Evolutionary conservation across 306 rosid genomes (phyloP).

Genomic region (Corylus americana): DNA sequence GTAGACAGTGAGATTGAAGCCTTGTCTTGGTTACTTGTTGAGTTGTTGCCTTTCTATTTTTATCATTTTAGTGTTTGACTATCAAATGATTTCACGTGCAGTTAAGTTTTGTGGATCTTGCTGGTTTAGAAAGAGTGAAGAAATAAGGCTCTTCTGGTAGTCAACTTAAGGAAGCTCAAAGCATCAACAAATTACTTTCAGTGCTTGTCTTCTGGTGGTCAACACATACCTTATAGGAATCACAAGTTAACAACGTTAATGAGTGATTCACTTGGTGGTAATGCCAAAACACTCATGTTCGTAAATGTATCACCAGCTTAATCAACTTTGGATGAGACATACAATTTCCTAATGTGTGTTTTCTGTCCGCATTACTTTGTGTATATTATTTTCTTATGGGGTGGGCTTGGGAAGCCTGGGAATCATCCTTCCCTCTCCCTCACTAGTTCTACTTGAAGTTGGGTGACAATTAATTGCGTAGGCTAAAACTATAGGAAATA

Average conservation of each 20-base stretch:
- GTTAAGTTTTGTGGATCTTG: slow-evolving; percentile 98
- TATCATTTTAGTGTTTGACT: not conserved
- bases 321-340: slow-evolving; percentile 87
- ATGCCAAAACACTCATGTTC: slow-evolving; percentile 93
- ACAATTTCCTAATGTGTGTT: slow-evolving; percentile 83
- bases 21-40: not conserved
- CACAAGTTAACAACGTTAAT: slow-evolving; percentile 89
- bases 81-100: slow-evolving; percentile 27
- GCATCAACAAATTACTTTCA: slow-evolving; percentile 94
- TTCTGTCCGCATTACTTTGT: not conserved
- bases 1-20: not conserved
- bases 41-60: not conserved
- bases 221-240: slow-evolving; percentile 92
- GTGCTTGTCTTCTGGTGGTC: slow-evolving; percentile 84
- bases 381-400: not conserved
- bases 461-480: not conserved
- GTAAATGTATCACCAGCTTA: slow-evolving; percentile 87
- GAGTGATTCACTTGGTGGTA: slow-evolving; percentile 97
- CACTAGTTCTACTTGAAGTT: not conserved
- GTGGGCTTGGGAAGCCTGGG: not conserved
- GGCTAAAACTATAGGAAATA: not conserved
- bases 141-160: slow-evolving; percentile 87
- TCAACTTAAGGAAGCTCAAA: slow-evolving; percentile 95
- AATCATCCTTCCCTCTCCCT: not conserved
- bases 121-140: slow-evolving; percentile 90